Percentiles rank a stretch among this genome's conserved stretches.
These are phyloP conservation scores for Collybia sp. DNA, from an alignment of 768 basidiomycete species.

Conservation along the genomic window DNA sequence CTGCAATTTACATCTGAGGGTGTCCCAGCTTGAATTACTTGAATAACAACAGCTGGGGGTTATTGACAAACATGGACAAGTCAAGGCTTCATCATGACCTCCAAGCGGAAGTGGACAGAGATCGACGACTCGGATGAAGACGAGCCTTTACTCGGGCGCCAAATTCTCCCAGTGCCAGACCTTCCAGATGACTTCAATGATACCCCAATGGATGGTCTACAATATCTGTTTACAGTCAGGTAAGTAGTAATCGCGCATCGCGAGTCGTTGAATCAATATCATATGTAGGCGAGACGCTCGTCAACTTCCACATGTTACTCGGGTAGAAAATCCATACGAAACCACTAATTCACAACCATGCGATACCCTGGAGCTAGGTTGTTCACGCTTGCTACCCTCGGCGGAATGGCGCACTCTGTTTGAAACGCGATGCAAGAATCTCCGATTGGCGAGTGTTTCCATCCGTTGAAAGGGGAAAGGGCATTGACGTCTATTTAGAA, in stretches of 20 bases:
- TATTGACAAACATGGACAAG: too few relatives aligned
- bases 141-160: conserved; percentile 56
- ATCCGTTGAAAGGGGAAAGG: background rate
- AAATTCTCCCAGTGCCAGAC: conserved; percentile 78
- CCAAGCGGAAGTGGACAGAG: conserved; percentile 56
- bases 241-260: conserved; percentile 15
- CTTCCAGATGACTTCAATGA: conserved; percentile 66
- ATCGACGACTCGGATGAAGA: conserved; percentile 54
- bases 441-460: conserved; percentile 47
- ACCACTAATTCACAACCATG: conserved; percentile 18
- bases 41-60: too few relatives aligned
- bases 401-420: conserved; percentile 63
- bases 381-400: conserved; percentile 46
- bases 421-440: conserved; percentile 55
- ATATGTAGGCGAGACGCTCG: conserved; percentile 63
- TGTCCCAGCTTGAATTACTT: too few relatives aligned
- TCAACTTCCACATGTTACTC: conserved; percentile 56
- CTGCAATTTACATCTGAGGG: too few relatives aligned
- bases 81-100: conserved; percentile 17
- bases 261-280: conserved; percentile 1
- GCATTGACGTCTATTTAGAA: conserved; percentile 40
- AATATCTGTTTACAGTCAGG: conserved; percentile 83
- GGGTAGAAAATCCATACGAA: conserved; percentile 69
- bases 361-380: conserved; percentile 13
- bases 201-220: conserved; percentile 65